Percentiles rank a stretch among this genome's conserved stretches.
Evolutionary conservation across 257 asterid species (phyloP).

Genomic region (Scutellaria baicalensis): DNA sequence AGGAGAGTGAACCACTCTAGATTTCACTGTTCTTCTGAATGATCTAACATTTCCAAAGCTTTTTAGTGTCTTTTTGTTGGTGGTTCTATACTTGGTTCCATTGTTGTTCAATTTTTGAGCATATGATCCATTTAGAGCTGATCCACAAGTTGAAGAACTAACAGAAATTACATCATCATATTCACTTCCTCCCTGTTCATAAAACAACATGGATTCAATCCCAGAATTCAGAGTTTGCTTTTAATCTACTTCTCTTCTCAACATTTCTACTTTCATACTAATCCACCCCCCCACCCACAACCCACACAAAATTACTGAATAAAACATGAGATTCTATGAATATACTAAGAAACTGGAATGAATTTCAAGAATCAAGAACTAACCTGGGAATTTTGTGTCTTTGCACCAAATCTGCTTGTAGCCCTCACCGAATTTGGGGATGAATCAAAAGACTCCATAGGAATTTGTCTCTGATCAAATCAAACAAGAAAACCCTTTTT

Average conservation of each 20-base stretch:
- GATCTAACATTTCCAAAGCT: constrained; percentile 31
- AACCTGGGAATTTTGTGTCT: constrained; percentile 45
- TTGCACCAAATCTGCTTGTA: constrained; percentile 33
- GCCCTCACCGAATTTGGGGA: constrained; percentile 43
- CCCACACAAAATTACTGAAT: not conserved
- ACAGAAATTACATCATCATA: constrained; percentile 40
- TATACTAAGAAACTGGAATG: not conserved
- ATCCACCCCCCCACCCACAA: not conserved
- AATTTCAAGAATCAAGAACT: constrained; percentile 7
- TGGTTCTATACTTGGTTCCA: constrained; percentile 16
- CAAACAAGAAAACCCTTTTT: constrained; percentile 14
- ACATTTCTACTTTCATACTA: not conserved
- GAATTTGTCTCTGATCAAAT: constrained; percentile 11
- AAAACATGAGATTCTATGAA: not conserved
- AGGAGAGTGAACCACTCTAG: constrained; percentile 25
- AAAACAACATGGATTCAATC: not conserved
- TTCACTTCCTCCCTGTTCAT: constrained; percentile 54
- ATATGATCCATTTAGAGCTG: constrained; percentile 20
- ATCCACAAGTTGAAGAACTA: constrained; percentile 50
- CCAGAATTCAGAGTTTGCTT: not conserved
- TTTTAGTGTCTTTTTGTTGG: constrained; percentile 18
- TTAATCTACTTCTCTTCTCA: not conserved
- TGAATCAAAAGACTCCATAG: constrained; percentile 46
- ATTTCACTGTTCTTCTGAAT: constrained; percentile 35
- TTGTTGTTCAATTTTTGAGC: not conserved